These are phyloP conservation scores for Xylariaceae sp. DNA, from an alignment of 2,329 filamentous ascomycete genomes.

Conservation along the genomic window DNA sequence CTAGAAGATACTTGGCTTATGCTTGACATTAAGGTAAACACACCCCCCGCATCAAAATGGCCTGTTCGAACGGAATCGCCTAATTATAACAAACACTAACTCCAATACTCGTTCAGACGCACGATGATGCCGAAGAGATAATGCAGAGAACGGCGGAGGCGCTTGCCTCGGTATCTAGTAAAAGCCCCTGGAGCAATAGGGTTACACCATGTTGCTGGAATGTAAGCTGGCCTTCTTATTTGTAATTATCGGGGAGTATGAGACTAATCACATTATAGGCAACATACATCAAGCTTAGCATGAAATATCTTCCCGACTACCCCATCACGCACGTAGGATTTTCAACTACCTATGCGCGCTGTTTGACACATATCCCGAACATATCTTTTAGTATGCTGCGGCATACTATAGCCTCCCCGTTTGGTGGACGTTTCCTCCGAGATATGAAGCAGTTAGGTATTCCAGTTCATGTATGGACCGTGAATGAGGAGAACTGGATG, in stretches of 20 bases:
- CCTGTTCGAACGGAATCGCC: neutral
- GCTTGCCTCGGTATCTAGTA: constrained; percentile 58
- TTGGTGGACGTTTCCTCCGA: constrained; percentile 70
- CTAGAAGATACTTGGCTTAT: constrained; percentile 78
- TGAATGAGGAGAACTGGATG: constrained; percentile 82
- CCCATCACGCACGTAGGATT: constrained; percentile 72
- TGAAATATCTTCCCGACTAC: constrained; percentile 67
- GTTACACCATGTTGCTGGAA: constrained; percentile 86
- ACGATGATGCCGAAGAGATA: constrained; percentile 74
- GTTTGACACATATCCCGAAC: constrained; percentile 70
- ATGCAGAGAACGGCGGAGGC: constrained; percentile 72
- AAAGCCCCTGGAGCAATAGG: constrained; percentile 71
- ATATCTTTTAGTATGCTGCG: constrained; percentile 82
- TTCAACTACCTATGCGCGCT: constrained; percentile 70
- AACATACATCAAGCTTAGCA: constrained; percentile 71
- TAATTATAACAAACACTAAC: neutral
- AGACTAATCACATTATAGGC: too few relatives aligned
- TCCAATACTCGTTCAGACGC: constrained; percentile 54
- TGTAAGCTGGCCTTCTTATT: constrained; percentile 48
- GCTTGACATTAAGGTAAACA: constrained; percentile 85
- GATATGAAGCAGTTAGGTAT: constrained; percentile 63
- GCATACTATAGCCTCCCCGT: constrained; percentile 69
- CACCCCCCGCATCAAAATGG: neutral
- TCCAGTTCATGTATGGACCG: constrained; percentile 81
- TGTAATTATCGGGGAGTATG: too few relatives aligned